A percentile compares a stretch with the other conserved stretches of the same genome.
phyloP scores from a whole-genome alignment of 805 yeast species.

The Saccharomyces paradoxus region DNA sequence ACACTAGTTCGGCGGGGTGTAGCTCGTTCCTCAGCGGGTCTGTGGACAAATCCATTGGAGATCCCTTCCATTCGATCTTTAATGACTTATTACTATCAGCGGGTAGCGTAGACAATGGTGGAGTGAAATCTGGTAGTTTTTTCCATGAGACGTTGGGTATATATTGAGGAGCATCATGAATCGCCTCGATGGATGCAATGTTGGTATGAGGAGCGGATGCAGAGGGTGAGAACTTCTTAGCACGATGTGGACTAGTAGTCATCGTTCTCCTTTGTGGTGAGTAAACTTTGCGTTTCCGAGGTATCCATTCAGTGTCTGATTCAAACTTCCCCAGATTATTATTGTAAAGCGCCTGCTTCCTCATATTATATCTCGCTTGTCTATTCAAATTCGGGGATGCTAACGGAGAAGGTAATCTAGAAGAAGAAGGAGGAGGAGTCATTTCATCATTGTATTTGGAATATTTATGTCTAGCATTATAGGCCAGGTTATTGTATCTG shows the following conservation, averaged over 20 bases:
- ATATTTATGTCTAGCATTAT: background rate
- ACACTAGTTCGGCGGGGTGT: constrained; percentile 83
- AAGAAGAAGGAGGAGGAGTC: background rate
- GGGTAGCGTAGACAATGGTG: constrained; percentile 59
- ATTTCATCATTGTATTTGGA: background rate
- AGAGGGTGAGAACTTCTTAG: constrained; percentile 17
- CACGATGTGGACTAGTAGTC: constrained; percentile 1
- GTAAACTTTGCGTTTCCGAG: background rate
- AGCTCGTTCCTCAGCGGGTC: constrained; percentile 69
- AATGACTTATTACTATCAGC: constrained; percentile 54
- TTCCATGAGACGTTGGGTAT: constrained; percentile 55
- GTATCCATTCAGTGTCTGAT: background rate
- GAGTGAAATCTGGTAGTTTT: constrained; percentile 75
- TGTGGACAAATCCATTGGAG: constrained; percentile 78
- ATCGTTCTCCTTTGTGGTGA: background rate
- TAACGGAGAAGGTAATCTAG: background rate
- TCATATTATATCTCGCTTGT: background rate
- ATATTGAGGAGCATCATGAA: constrained; percentile 23
- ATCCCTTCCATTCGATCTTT: constrained; percentile 96
- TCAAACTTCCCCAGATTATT: background rate
- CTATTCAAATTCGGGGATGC: background rate
- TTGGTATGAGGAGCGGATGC: constrained; percentile 14
- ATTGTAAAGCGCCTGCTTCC: background rate
- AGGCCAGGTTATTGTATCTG: background rate
- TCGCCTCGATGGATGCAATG: constrained; percentile 26